These are phyloP conservation scores for Cubamyces sp. DNA, from an alignment of 768 basidiomycete genomes.

Conservation along the genomic window DNA sequence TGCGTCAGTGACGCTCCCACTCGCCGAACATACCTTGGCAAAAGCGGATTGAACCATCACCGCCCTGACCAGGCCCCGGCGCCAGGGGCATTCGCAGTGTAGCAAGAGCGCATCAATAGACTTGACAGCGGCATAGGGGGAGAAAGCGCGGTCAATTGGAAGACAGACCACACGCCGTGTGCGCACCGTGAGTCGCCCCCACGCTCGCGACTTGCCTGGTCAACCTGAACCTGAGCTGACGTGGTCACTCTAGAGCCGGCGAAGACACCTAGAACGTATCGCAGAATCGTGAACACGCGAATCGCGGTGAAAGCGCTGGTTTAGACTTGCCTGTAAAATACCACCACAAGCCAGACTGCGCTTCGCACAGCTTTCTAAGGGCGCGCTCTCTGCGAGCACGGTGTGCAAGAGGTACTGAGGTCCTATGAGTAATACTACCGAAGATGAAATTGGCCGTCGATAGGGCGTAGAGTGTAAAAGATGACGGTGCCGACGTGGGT, in stretches of 20 bases:
- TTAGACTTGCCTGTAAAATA: too few species aligned
- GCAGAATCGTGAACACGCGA: neutral
- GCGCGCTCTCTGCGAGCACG: neutral
- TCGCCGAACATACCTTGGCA: neutral
- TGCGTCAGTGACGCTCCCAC: neutral
- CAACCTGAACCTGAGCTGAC: too few species aligned
- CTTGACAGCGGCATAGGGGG: slow-evolving; percentile 8
- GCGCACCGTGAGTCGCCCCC: neutral
- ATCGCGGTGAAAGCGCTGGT: neutral
- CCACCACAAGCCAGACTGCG: too few species aligned
- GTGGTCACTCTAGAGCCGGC: neutral
- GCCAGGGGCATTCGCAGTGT: slow-evolving; percentile 1
- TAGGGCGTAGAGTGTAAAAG: slow-evolving; percentile 6
- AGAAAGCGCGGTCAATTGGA: slow-evolving; percentile 16
- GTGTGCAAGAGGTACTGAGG: neutral
- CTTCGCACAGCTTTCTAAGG: too few species aligned
- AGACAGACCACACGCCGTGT: neutral
- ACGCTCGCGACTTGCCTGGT: too few species aligned
- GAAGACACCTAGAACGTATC: slow-evolving; percentile 6
- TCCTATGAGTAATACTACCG: neutral
- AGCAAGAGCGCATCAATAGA: slow-evolving; percentile 10
- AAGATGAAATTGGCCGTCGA: slow-evolving; percentile 5
- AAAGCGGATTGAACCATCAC: neutral
- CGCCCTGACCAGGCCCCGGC: slow-evolving; percentile 8
- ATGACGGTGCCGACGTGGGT: slow-evolving; percentile 5